Base-by-base conservation (phyloP, 805 yeast genomes). In the Pichia heedii region DNA sequence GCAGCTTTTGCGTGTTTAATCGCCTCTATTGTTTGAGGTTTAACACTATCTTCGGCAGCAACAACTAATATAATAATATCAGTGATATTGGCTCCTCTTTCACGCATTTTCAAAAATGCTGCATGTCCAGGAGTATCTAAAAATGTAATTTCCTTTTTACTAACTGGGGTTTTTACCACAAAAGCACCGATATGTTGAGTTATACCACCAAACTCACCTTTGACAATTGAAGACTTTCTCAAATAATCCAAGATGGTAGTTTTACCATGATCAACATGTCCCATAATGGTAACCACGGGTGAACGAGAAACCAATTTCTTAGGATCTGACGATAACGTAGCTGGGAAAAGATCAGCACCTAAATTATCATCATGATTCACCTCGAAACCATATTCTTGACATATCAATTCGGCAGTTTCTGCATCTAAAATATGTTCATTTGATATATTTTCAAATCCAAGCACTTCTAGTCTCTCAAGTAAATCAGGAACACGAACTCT, bases 111-210 rank as follows among this genome's bases (percentile, higher is more conserved):
- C 50, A 93, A 68, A 58, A 93, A 93, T 0, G 97, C 97, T 11
- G 96, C 94, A 65, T 93, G 98, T 0, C 98, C 98, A 0, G 98
- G 98, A 0, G 98, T 93, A 61, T 93, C 98, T 48, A 93, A 70
- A 51, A 93, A 90, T 0, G 97, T 90, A 50, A 93, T 85, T 35
- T 68, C 68, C 58, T 81, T 83, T 54, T 81, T 79, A 1, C 93
- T 75, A 1, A 73, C 60, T 0, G 93, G 89, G 0, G 95, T 76
- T n/a, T 70, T 68, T 21, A 90, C 93, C 15, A 90, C 81, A 54
- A 93, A 93, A 0, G 98, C 97, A 61, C 98, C 98, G 45, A 93
- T 93, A 60, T 88, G 97, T 61, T 93, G 98, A 0, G 98, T 93
- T 41, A 93, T 93, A 18, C 98, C 97, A 43, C 98, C 98, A 60